Percentiles rank a stretch among this genome's conserved stretches.
Evolutionary conservation across 495 filamentous ascomycete species (phyloP).

Genomic region (Talaromyces wortmannii): DNA sequence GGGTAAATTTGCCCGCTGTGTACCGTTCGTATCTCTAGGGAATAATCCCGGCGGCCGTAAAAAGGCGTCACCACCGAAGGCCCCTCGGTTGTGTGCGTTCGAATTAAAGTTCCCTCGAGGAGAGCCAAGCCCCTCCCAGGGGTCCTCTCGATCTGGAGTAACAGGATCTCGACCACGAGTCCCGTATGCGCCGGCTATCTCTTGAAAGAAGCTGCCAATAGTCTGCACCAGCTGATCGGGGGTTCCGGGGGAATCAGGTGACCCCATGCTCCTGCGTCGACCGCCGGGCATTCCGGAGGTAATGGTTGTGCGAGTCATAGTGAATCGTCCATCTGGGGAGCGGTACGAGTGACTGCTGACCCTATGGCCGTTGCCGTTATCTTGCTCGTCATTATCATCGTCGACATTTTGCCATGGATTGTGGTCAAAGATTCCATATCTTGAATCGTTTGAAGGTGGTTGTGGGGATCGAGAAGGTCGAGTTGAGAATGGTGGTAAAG

Average conservation of each 20-base stretch:
- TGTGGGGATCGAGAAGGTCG: neutral
- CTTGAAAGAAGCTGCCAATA: constrained; percentile 24
- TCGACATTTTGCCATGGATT: constrained; percentile 33
- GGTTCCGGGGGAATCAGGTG: neutral
- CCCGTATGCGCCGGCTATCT: constrained; percentile 18
- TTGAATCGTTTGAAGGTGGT: neutral
- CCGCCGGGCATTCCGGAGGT: constrained; percentile 14
- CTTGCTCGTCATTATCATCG: constrained; percentile 32
- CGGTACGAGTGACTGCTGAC: constrained; percentile 36
- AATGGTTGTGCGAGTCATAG: constrained; percentile 29
- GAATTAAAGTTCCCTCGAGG: neutral
- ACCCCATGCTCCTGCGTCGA: constrained; percentile 5
- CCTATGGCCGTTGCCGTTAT: constrained; percentile 40
- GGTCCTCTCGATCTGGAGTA: constrained; percentile 1
- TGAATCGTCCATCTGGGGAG: constrained; percentile 37
- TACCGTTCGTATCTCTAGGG: constrained; percentile 25
- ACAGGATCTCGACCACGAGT: constrained; percentile 3
- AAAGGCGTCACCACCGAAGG: too few relatives aligned
- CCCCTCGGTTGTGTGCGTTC: too few relatives aligned
- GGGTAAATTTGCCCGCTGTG: constrained; percentile 20
- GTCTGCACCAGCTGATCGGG: constrained; percentile 19
- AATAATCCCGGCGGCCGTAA: constrained; percentile 9
- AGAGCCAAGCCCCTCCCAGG: constrained; percentile 1
- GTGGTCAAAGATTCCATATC: constrained; percentile 24
- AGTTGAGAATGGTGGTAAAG: neutral